Percentiles rank a stretch among this genome's conserved stretches.
Evolutionary conservation across 1,284 basidiomycete genomes (phyloP).

Genomic region (Heliocybe sulcata): DNA sequence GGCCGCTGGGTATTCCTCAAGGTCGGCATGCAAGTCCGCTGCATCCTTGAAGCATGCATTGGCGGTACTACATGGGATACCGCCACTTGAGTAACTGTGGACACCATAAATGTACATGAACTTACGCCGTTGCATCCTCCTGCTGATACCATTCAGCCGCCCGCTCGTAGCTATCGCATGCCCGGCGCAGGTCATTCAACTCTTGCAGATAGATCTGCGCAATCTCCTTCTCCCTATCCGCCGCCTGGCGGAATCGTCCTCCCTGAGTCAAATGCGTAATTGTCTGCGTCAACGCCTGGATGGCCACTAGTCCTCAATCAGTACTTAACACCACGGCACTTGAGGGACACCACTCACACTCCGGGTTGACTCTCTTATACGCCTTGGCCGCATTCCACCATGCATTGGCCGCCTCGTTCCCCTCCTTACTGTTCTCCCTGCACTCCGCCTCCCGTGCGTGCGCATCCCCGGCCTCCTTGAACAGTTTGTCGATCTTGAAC

Average conservation of each 20-base stretch:
- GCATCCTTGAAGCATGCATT: conserved; percentile 96
- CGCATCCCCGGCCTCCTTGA: conserved; percentile 85
- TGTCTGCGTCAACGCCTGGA: conserved; percentile 84
- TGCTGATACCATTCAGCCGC: conserved; percentile 98
- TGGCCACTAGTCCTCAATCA: conserved; percentile 58
- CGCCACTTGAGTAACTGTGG: conserved; percentile 2
- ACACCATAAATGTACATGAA: conserved; percentile 14
- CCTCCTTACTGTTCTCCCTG: conserved; percentile 79
- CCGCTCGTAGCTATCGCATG: conserved; percentile 86
- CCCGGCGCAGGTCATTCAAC: conserved; percentile 65
- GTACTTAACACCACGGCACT: not conserved
- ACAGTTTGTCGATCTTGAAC: conserved; percentile 92
- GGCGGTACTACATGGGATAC: conserved; percentile 61
- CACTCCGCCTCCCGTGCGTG: conserved; percentile 90
- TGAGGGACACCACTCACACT: conserved; percentile 72
- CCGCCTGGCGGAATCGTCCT: conserved; percentile 95
- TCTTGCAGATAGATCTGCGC: conserved; percentile 88
- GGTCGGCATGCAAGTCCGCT: conserved; percentile 88
- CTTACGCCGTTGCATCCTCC: conserved; percentile 93
- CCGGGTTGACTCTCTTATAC: conserved; percentile 83
- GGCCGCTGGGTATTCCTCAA: conserved; percentile 81
- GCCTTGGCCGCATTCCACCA: conserved; percentile 97
- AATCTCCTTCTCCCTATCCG: conserved; percentile 96
- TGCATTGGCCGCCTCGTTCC: conserved; percentile 90
- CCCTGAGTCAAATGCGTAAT: conserved; percentile 78